Base-by-base conservation (phyloP, 1,284 basidiomycete genomes). In the Cystobasidium pallidum region DNA sequence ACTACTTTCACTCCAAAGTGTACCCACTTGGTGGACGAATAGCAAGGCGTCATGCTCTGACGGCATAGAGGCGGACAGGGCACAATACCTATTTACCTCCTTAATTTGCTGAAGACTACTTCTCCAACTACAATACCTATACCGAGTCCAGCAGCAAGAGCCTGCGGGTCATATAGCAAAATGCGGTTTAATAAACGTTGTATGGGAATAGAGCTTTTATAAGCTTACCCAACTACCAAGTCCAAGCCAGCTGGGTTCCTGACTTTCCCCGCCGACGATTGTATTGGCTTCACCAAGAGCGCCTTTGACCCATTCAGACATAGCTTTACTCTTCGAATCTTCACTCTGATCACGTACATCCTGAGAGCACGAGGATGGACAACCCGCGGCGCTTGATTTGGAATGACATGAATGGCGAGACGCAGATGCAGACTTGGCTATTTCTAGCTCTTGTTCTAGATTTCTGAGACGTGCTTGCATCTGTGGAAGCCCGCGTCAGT, bases 101-200 rank as follows among this genome's bases (percentile, higher is more conserved):
- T 52, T 26, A 71, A 32, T 61, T 71, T 71, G 28, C 51, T 34
- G 13, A 71, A 49, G n/a, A 71, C 68, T 19, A 49, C 61, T 64
- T 71, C 68, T 19, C 68, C 68, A 19, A 71, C 39, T 11, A 71
- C 68, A 17, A 71, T 39, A 17, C 68, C 68, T 8, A 71, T 63
- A 7, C 68, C 68, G 41, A 71, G 61, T n/a, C 68, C 68, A 45
- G 68, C 68, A 39, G 68, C 68, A 21, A 71, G 59, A 28, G 68
- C 68, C 64, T 66, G 11, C 17, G 19, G 62, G 28, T 10, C n/a
- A 7, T 7, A 39, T 39, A 13, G 13, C 13, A 39, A 39, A 39
- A 39, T 39, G 36, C 13, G 36, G 7, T 39, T 13, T 6, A 36
- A 32, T 39, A 45, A 19, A 51, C 13, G 1, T 8, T 19, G 28